Evolutionary conservation across 345 rosid species (phyloP).

Genomic region (Rubroshorea leprosula): DNA sequence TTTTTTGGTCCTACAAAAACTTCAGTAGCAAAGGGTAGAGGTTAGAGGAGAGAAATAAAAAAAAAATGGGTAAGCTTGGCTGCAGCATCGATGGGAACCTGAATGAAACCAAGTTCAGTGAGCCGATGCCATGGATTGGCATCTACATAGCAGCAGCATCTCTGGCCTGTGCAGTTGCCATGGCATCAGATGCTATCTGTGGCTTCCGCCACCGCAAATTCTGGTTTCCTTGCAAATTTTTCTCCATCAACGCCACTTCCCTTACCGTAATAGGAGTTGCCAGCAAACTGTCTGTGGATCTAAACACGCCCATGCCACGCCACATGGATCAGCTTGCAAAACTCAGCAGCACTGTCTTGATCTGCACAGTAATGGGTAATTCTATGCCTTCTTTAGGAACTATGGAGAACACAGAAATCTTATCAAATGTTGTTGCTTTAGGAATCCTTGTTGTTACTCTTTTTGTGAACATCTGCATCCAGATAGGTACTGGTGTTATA

Average conservation of each 20-base stretch:
- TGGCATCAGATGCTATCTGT: conserved; percentile 58
- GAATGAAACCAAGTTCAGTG: conserved; percentile 49
- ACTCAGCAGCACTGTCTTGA: conserved; percentile 69
- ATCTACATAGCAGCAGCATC: conserved; percentile 75
- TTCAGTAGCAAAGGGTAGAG: no score
- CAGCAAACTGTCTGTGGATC: conserved; percentile 75
- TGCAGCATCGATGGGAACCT: conserved; percentile 61
- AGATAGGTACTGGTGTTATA: conserved; percentile 73
- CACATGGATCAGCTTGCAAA: conserved; percentile 78
- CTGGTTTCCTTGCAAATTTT: conserved; percentile 74
- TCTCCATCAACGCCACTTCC: conserved; percentile 77
- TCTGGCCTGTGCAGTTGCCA: conserved; percentile 57
- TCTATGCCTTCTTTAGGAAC: conserved; percentile 85
- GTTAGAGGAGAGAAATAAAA: no score
- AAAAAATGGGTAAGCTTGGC: no score
- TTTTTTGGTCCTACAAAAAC: no score
- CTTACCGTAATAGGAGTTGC: conserved; percentile 65
- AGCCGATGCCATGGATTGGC: conserved; percentile 85
- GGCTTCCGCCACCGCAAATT: conserved; percentile 53
- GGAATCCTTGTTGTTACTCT: conserved; percentile 68
- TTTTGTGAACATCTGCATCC: conserved; percentile 64
- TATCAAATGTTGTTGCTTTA: conserved; percentile 52
- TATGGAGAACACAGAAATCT: conserved; percentile 55
- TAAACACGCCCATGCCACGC: conserved; percentile 86
- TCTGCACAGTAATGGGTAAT: conserved; percentile 74